A percentile compares a stretch with the other conserved stretches of the same genome.
Conservation (phyloP, 169 alveolate genomes). For the Plasmodium malariae region DNA sequence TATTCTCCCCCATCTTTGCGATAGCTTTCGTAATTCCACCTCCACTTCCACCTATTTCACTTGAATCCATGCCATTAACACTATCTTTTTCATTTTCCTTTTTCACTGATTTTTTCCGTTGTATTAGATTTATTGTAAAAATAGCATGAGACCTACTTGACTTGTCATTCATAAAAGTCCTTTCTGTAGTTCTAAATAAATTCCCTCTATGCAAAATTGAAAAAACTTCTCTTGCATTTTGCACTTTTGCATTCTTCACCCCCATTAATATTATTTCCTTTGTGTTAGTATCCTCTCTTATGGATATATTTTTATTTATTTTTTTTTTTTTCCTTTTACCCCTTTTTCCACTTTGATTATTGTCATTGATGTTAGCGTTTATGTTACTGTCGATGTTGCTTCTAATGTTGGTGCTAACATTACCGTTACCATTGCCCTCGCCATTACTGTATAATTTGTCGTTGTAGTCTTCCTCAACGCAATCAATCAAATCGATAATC, state of each 20-base stretch:
- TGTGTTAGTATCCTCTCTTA: conserved; percentile 50
- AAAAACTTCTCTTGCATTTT: conserved; percentile 36
- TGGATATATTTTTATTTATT: conserved; percentile 48
- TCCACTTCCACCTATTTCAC: conserved; percentile 7
- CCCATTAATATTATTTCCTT: conserved; percentile 67
- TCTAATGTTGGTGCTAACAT: too few relatives aligned
- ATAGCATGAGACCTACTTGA: conserved; percentile 94
- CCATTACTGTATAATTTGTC: conserved; percentile 5
- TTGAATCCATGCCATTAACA: too few relatives aligned
- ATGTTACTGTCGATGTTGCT: too few relatives aligned
- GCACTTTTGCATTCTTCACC: conserved; percentile 40
- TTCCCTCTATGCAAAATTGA: conserved; percentile 36
- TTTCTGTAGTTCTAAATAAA: conserved; percentile 56
- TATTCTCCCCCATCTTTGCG: not conserved
- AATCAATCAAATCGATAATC: conserved; percentile 87
- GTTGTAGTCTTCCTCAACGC: conserved; percentile 26
- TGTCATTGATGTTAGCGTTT: too few relatives aligned
- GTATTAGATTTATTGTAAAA: conserved; percentile 91
- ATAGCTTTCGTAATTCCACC: too few relatives aligned
- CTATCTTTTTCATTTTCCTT: not conserved
- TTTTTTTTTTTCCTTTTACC: conserved; percentile 22
- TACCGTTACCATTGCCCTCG: not conserved
- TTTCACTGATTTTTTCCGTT: conserved; percentile 30
- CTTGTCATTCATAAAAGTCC: conserved; percentile 90
- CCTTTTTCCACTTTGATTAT: conserved; percentile 8